phyloP scores from a whole-genome alignment of 345 rosid genomes.

The Dimocarpus longan region DNA sequence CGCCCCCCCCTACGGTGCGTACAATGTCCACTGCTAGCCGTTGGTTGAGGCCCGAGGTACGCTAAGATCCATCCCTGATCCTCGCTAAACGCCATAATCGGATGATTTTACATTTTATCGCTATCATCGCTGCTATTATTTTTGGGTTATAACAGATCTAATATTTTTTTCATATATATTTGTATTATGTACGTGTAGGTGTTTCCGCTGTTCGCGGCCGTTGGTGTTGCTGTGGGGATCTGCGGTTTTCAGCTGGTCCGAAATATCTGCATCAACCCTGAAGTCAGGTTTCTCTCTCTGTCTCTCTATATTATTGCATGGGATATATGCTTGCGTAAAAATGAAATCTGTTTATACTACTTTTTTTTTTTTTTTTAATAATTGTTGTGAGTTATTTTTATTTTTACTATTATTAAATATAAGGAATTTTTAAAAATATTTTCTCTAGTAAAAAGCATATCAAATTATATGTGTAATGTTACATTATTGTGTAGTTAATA shows the following conservation, averaged over 20 bases:
- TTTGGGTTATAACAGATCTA: neutral
- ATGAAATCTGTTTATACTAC: neutral
- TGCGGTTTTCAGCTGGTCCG: conserved; percentile 80
- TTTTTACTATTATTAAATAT: neutral
- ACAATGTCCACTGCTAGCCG: conserved; percentile 47
- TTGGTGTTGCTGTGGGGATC: conserved; percentile 88
- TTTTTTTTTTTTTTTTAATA: neutral
- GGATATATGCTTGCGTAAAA: neutral
- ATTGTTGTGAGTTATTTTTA: neutral
- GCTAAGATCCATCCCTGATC: conserved; percentile 8
- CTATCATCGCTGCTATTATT: conserved; percentile 7
- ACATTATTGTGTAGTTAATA: neutral
- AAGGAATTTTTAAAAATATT: neutral
- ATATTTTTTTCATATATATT: neutral
- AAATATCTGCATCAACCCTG: conserved; percentile 88
- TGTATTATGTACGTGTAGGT: conserved; percentile 46
- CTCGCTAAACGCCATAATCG: neutral
- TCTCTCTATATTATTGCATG: neutral
- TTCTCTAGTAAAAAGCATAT: neutral
- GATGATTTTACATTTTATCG: neutral
- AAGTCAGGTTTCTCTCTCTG: conserved; percentile 71
- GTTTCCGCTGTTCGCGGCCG: conserved; percentile 90
- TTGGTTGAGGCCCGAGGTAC: conserved; percentile 87
- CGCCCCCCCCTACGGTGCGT: conserved; percentile 9
- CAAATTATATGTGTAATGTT: too few relatives aligned